Conservation (phyloP, 768 basidiomycete species). For the Dentipellis fragilis region DNA sequence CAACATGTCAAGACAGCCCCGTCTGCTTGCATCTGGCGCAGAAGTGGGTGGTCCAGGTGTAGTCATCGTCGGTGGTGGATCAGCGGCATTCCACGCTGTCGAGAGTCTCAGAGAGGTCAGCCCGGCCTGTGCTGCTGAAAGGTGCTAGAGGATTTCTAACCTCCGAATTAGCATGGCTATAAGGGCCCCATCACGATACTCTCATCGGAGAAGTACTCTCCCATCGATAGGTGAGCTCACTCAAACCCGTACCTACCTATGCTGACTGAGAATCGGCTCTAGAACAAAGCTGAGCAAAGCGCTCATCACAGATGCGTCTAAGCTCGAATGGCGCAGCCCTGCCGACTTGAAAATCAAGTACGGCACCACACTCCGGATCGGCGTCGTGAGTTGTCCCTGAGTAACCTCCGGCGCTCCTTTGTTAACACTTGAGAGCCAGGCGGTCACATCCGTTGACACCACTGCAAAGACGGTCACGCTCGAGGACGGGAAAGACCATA, state of each 20-base stretch:
- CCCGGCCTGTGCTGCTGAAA: background rate
- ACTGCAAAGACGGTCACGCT: conserved; percentile 52
- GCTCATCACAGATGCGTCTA: conserved; percentile 66
- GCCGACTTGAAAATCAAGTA: conserved; percentile 73
- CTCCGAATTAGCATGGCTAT: conserved; percentile 53
- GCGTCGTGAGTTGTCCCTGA: conserved; percentile 21
- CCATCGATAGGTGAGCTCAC: conserved; percentile 68
- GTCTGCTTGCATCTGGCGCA: conserved; percentile 34
- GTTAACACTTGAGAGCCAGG: conserved; percentile 25
- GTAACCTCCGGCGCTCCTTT: background rate
- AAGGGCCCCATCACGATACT: conserved; percentile 68
- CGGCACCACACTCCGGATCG: conserved; percentile 54
- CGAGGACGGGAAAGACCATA: conserved; percentile 39
- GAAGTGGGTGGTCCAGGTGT: conserved; percentile 52
- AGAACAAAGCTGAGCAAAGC: conserved; percentile 88
- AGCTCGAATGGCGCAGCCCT: conserved; percentile 62
- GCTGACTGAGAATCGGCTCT: background rate
- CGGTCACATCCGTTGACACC: conserved; percentile 63
- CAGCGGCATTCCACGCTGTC: conserved; percentile 64
- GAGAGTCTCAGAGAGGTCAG: conserved; percentile 76
- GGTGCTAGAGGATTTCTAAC: background rate
- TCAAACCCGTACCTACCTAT: background rate
- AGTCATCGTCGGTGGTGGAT: conserved; percentile 81
- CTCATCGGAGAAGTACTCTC: conserved; percentile 68
- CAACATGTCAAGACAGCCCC: conserved; percentile 57